Conservation (phyloP, 176 grass and related monocot genomes). For the Phyllostachys edulis region DNA sequence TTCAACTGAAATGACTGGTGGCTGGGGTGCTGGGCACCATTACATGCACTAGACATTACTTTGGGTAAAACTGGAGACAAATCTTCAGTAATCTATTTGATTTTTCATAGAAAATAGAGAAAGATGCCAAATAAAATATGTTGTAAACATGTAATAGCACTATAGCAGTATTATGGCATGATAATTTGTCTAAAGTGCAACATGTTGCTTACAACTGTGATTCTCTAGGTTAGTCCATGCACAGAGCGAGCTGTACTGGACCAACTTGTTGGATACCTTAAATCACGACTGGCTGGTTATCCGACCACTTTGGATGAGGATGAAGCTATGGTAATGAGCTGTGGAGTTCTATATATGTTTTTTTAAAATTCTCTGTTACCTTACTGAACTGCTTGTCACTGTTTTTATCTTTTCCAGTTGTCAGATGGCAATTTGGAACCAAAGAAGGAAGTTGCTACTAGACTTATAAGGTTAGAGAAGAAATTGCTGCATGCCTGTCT, state of each 20-base stretch:
- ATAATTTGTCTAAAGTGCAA: neutral
- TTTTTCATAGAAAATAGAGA: neutral
- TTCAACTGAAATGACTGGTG: slow-evolving; percentile 15
- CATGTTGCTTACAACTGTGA: slow-evolving; percentile 22
- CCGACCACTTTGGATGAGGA: slow-evolving; percentile 79
- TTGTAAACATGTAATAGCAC: neutral
- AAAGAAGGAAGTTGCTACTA: slow-evolving; percentile 84
- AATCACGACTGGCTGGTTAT: slow-evolving; percentile 83
- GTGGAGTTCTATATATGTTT: slow-evolving; percentile 6
- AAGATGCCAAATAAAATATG: neutral
- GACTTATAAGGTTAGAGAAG: slow-evolving; percentile 90
- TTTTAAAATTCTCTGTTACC: slow-evolving; percentile 8
- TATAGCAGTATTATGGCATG: neutral
- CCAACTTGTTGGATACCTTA: slow-evolving; percentile 84
- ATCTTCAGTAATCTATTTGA: neutral
- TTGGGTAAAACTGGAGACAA: neutral
- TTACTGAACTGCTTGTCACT: slow-evolving; percentile 18
- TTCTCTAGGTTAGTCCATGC: slow-evolving; percentile 77
- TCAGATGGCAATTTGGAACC: slow-evolving; percentile 73
- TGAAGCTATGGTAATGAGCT: slow-evolving; percentile 75
- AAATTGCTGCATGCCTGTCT: slow-evolving; percentile 93
- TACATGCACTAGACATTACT: neutral
- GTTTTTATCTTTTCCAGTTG: slow-evolving; percentile 55
- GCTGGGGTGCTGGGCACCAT: neutral
- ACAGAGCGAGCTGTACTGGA: slow-evolving; percentile 93